These are phyloP conservation scores for Talaromyces marneffei DNA, from an alignment of 2,329 filamentous ascomycete species.

Conservation along the genomic window DNA sequence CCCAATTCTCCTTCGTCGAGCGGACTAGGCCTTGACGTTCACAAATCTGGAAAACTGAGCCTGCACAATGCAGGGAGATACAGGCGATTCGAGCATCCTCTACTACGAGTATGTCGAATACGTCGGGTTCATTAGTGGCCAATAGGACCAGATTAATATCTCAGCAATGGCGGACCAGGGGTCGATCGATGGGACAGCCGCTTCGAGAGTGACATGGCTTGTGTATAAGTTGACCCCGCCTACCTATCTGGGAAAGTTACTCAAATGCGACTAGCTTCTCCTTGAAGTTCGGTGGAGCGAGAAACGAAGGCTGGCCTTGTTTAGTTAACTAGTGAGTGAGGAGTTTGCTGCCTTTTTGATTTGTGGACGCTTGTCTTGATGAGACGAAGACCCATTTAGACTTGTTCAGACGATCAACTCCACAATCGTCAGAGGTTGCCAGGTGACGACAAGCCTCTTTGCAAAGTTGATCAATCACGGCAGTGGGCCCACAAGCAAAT, in stretches of 20 bases:
- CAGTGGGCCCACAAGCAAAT: not conserved
- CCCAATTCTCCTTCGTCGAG: not conserved
- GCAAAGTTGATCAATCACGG: not conserved
- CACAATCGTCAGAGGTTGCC: not conserved
- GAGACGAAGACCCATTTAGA: not conserved
- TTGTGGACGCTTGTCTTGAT: not conserved
- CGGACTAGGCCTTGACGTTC: not conserved
- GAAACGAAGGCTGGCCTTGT: not conserved
- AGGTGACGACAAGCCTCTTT: not conserved
- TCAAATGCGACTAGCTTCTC: not conserved
- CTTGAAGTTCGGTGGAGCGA: not conserved
- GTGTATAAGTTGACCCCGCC: conserved; percentile 4
- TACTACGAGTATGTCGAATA: too few relatives aligned
- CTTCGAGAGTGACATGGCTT: not conserved
- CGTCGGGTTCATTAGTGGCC: not conserved
- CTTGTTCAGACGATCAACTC: not conserved
- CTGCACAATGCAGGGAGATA: not conserved
- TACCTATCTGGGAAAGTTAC: not conserved
- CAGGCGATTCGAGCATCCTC: not conserved
- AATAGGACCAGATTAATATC: not conserved
- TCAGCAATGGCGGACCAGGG: not conserved
- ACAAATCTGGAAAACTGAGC: not conserved
- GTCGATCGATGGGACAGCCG: conserved; percentile 2
- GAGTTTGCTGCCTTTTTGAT: not conserved
- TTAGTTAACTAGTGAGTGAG: too few relatives aligned